Percentiles rank a stretch among this genome's conserved stretches.
phyloP scores from a whole-genome alignment of 2,329 filamentous ascomycete species.

The Myriosclerotinia curreyana region DNA sequence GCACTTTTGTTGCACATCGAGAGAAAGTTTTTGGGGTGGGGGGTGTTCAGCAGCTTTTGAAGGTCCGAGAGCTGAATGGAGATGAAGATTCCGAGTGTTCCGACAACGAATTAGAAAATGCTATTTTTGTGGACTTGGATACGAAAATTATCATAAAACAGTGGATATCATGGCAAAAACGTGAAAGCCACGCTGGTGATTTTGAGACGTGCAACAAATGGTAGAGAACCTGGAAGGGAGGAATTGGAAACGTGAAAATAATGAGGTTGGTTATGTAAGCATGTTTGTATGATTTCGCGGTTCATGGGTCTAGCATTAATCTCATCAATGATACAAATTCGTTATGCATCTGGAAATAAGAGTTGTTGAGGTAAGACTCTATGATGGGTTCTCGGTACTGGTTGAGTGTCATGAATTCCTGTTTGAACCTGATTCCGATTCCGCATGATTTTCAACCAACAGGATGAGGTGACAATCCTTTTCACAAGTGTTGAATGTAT shows the following conservation, averaged over 20 bases:
- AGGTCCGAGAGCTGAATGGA: not conserved
- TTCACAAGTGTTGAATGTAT: too few relatives aligned
- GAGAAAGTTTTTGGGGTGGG: too few relatives aligned
- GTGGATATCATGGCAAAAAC: conserved; percentile 20
- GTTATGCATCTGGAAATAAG: too few relatives aligned
- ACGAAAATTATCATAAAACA: too few relatives aligned
- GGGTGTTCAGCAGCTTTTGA: not conserved
- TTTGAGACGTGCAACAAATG: conserved; percentile 20
- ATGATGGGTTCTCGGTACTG: not conserved
- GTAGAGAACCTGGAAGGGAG: not conserved
- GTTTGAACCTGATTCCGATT: not conserved
- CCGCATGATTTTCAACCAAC: too few relatives aligned
- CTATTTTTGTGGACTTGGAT: not conserved
- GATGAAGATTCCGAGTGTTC: not conserved
- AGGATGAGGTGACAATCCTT: too few relatives aligned
- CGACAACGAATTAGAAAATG: not conserved
- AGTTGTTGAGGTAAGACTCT: not conserved
- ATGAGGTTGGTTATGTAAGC: conserved; percentile 11
- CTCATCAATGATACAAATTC: too few relatives aligned
- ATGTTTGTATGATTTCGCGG: not conserved
- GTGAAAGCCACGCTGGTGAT: conserved; percentile 22
- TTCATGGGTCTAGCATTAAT: too few relatives aligned
- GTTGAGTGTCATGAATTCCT: not conserved
- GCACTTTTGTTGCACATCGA: conserved; percentile 20
- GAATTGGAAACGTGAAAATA: not conserved